A percentile compares a stretch with the other conserved stretches of the same genome.
Evolutionary conservation across 208 protist species (phyloP).

Genomic region (Leptomonas pyrrhocoris): DNA sequence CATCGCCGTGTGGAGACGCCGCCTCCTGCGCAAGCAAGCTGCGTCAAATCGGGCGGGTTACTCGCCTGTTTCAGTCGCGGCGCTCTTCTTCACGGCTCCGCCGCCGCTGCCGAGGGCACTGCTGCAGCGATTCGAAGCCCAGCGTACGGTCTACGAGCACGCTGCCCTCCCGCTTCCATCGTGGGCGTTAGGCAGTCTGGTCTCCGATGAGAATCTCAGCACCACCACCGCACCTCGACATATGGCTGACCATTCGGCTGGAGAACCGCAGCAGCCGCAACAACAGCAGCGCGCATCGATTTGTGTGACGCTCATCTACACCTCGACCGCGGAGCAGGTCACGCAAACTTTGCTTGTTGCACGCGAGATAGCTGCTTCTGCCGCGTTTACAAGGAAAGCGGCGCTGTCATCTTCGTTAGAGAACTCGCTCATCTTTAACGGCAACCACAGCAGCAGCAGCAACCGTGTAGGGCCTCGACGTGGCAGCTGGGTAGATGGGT

Average conservation of each 20-base stretch:
- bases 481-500: slow-evolving; percentile 7
- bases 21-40: slow-evolving; percentile 14
- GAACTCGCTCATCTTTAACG: neutral
- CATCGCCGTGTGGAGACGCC: slow-evolving; percentile 9
- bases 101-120: slow-evolving; percentile 16
- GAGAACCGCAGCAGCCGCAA: neutral
- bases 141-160: slow-evolving; percentile 1
- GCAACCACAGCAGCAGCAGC: neutral
- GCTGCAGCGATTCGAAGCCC: slow-evolving; percentile 6
- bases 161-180: slow-evolving; percentile 9
- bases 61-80: slow-evolving; percentile 23
- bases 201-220: neutral
- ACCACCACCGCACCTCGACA: neutral
- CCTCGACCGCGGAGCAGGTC: slow-evolving; percentile 30
- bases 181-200: slow-evolving; percentile 10
- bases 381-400: neutral
- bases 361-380: neutral
- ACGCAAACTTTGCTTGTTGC: slow-evolving; percentile 20
- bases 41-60: slow-evolving; percentile 6
- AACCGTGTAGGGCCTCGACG: neutral
- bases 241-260: neutral
- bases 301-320: slow-evolving; percentile 38
- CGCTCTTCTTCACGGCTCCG: slow-evolving; percentile 31
- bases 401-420: neutral
- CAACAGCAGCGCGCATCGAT: neutral